Conservation (phyloP, 2,329 filamentous ascomycete genomes). For the Canariomyces notabilis region DNA sequence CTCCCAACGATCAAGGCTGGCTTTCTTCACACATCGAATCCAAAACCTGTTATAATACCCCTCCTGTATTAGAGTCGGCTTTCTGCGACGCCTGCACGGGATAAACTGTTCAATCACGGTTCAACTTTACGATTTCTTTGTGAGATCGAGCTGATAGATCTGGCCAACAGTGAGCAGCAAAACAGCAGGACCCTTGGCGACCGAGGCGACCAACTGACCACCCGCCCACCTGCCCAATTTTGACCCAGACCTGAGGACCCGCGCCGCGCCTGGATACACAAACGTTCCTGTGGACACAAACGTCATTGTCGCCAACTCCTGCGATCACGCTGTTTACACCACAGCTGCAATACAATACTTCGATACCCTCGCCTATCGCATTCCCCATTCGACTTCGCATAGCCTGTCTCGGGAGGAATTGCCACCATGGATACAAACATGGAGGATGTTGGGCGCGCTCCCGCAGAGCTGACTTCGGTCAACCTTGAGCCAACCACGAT, state of each 20-base stretch:
- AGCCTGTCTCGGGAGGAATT: slow-evolving; percentile 10
- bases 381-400: slow-evolving; percentile 1
- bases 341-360: slow-evolving; percentile 1
- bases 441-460: slow-evolving; percentile 91
- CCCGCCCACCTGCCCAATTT: slow-evolving; percentile 27
- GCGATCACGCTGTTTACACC: slow-evolving; percentile 2
- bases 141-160: background rate
- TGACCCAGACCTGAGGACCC: slow-evolving; percentile 24
- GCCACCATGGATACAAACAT: slow-evolving; percentile 89
- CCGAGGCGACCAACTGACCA: slow-evolving; percentile 4
- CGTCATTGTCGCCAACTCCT: slow-evolving; percentile 23
- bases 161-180: slow-evolving; percentile 1
- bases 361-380: slow-evolving; percentile 16
- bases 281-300: slow-evolving; percentile 20
- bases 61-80: slow-evolving; percentile 5
- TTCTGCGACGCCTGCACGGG: too few relatives aligned
- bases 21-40: too few relatives aligned
- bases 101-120: too few relatives aligned
- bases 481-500: slow-evolving; percentile 76
- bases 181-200: background rate
- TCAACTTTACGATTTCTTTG: background rate
- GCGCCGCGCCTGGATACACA: slow-evolving; percentile 22
- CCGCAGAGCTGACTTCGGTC: slow-evolving; percentile 69
- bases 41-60: too few relatives aligned
- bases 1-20: too few relatives aligned